These are phyloP conservation scores for Hypomontagnella monticulosa DNA, from an alignment of 495 filamentous ascomycete genomes.

Conservation along the genomic window DNA sequence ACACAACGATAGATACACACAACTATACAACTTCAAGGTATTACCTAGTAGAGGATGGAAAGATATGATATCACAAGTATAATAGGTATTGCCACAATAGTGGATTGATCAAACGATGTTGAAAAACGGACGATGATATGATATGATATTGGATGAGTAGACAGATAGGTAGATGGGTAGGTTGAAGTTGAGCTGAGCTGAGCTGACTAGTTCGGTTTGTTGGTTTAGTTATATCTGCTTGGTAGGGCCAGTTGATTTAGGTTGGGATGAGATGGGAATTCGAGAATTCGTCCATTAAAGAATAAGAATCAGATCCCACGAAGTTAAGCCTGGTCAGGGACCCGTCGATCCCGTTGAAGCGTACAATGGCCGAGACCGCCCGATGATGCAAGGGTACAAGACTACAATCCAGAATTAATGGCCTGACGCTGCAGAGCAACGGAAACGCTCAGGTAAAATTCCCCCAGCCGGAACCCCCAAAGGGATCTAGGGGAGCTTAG, in stretches of 20 bases:
- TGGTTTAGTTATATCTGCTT: slow-evolving; percentile 27
- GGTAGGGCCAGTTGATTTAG: slow-evolving; percentile 13
- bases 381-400: slow-evolving; percentile 46
- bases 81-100: slow-evolving; percentile 37
- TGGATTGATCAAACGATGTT: slow-evolving; percentile 39
- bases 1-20: slow-evolving; percentile 17
- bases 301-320: slow-evolving; percentile 42
- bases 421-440: slow-evolving; percentile 47
- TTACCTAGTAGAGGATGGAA: slow-evolving; percentile 17
- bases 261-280: slow-evolving; percentile 39
- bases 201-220: slow-evolving; percentile 24
- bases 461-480: slow-evolving; percentile 30
- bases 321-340: slow-evolving; percentile 14
- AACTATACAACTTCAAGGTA: slow-evolving; percentile 1
- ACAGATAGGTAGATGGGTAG: slow-evolving; percentile 1
- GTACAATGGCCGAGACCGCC: slow-evolving; percentile 49
- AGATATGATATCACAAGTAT: slow-evolving; percentile 43
- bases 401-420: slow-evolving; percentile 42
- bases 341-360: slow-evolving; percentile 1
- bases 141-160: slow-evolving; percentile 17
- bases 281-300: slow-evolving; percentile 44
- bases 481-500: background rate
- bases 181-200: background rate
- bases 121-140: slow-evolving; percentile 38
- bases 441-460: slow-evolving; percentile 42